Percentiles rank a stretch among this genome's conserved stretches.
These are phyloP conservation scores for Graphilbum fragrans DNA, from an alignment of 2,329 filamentous ascomycete genomes.

Conservation along the genomic window DNA sequence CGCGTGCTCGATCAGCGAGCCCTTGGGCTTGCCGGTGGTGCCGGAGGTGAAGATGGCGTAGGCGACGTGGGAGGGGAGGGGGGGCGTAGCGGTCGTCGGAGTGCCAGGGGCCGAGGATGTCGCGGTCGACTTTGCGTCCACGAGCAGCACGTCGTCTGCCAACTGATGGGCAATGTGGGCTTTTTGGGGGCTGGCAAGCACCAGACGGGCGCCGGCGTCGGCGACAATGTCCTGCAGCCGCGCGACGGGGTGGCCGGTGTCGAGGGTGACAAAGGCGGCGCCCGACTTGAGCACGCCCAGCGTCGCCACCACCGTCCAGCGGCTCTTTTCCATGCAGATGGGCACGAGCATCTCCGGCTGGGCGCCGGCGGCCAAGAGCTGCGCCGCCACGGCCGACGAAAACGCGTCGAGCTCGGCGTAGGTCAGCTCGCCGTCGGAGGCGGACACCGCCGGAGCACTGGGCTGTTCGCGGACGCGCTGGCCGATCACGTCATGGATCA, in stretches of 20 bases:
- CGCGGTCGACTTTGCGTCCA: too few species aligned
- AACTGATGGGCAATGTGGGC: too few species aligned
- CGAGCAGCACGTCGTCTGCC: too few species aligned
- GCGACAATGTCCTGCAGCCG: constrained; percentile 8
- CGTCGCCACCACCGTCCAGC: constrained; percentile 56
- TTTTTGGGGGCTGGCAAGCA: constrained; percentile 8
- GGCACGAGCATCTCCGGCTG: constrained; percentile 45
- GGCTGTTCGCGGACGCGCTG: constrained; percentile 6
- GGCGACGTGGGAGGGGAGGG: constrained; percentile 28
- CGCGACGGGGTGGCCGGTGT: constrained; percentile 26
- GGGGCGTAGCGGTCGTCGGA: constrained; percentile 8
- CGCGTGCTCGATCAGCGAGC: constrained; percentile 49
- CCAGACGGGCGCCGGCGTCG: not conserved
- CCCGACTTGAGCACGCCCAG: constrained; percentile 48
- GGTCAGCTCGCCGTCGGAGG: constrained; percentile 18
- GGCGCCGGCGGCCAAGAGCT: constrained; percentile 27
- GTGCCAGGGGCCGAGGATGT: constrained; percentile 7
- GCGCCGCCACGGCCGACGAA: constrained; percentile 21
- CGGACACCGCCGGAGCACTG: constrained; percentile 15
- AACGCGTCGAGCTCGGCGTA: constrained; percentile 16
- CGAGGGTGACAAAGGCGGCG: constrained; percentile 37
- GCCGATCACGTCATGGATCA: too few species aligned
- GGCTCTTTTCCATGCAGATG: constrained; percentile 57
- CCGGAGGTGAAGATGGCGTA: constrained; percentile 51
- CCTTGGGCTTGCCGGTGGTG: constrained; percentile 44